A percentile compares a stretch with the other conserved stretches of the same genome.
Evolutionary conservation across 2,329 filamentous ascomycete species (phyloP).

Genomic region (Amesomyces nigricolor): DNA sequence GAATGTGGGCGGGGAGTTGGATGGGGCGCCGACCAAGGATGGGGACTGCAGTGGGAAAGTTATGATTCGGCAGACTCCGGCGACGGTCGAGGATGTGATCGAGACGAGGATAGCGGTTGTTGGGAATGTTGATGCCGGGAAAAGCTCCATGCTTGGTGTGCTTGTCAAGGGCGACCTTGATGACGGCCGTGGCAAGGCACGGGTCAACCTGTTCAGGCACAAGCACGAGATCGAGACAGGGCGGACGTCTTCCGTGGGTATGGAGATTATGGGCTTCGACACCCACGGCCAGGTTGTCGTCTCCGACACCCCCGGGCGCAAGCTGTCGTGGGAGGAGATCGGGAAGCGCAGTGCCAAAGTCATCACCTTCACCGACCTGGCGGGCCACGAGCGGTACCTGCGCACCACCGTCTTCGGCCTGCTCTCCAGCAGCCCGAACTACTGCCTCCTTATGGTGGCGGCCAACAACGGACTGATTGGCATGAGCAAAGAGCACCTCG

Average conservation of each 20-base stretch:
- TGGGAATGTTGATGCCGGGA: slow-evolving; percentile 94
- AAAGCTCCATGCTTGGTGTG: slow-evolving; percentile 92
- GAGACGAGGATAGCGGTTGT: slow-evolving; percentile 96
- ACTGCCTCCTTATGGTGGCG: slow-evolving; percentile 96
- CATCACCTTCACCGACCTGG: slow-evolving; percentile 91
- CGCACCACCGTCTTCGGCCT: slow-evolving; percentile 95
- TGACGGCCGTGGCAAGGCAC: slow-evolving; percentile 86
- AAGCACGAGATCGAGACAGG: slow-evolving; percentile 98
- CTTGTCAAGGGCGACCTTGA: slow-evolving; percentile 93
- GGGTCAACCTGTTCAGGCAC: slow-evolving; percentile 93
- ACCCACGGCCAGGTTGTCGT: slow-evolving; percentile 75
- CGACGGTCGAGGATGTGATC: slow-evolving; percentile 77
- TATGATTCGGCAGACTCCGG: slow-evolving; percentile 69
- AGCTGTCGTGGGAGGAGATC: slow-evolving; percentile 94
- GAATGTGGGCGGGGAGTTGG: slow-evolving; percentile 74
- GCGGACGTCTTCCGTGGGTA: slow-evolving; percentile 89
- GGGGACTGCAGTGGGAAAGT: slow-evolving; percentile 79
- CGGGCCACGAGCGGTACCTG: slow-evolving; percentile 91
- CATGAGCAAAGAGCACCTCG: slow-evolving; percentile 97
- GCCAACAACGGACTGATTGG: slow-evolving; percentile 96
- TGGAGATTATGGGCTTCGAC: slow-evolving; percentile 99
- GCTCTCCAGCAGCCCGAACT: slow-evolving; percentile 90
- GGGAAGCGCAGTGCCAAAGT: slow-evolving; percentile 93
- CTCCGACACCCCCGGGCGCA: slow-evolving; percentile 74
- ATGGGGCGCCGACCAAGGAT: slow-evolving; percentile 64